Conservation (phyloP, 495 filamentous ascomycete genomes). For the Cladorrhinum samala region DNA sequence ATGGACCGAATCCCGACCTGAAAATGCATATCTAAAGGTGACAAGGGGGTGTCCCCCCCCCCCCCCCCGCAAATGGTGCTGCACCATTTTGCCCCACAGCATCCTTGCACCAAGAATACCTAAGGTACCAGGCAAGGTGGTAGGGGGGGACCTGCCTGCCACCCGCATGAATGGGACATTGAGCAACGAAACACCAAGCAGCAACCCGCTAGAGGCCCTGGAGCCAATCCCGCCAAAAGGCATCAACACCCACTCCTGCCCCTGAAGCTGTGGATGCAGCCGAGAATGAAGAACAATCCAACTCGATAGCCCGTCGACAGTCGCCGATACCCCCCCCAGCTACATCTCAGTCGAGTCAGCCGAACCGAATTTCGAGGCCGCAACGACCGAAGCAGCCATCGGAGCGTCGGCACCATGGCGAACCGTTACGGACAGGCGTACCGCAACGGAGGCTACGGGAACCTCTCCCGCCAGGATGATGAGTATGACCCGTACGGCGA, state of each 20-base stretch:
- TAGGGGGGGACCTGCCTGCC: neutral
- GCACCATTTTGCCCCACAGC: neutral
- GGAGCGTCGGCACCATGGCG: constrained; percentile 27
- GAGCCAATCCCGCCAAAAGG: neutral
- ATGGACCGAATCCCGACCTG: no score
- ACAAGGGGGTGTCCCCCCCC: no score
- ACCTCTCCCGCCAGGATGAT: constrained; percentile 26
- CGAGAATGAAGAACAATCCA: constrained; percentile 18
- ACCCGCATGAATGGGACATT: neutral
- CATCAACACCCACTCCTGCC: neutral
- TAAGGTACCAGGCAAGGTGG: no score
- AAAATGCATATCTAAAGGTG: no score
- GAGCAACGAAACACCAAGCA: neutral
- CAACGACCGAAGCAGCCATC: neutral
- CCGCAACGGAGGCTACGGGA: constrained; percentile 32
- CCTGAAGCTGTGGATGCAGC: no score
- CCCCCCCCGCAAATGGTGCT: neutral
- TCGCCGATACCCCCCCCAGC: neutral
- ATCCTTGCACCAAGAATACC: neutral
- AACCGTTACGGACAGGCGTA: constrained; percentile 37
- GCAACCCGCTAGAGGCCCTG: neutral
- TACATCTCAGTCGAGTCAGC: neutral
- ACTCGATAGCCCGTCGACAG: constrained; percentile 13
- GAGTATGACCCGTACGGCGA: constrained; percentile 44
- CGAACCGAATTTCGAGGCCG: neutral